Percentiles rank a stretch among this genome's conserved stretches.
Conservation (phyloP, 2,329 filamentous ascomycete genomes). For the Diaporthe citrichinensis region DNA sequence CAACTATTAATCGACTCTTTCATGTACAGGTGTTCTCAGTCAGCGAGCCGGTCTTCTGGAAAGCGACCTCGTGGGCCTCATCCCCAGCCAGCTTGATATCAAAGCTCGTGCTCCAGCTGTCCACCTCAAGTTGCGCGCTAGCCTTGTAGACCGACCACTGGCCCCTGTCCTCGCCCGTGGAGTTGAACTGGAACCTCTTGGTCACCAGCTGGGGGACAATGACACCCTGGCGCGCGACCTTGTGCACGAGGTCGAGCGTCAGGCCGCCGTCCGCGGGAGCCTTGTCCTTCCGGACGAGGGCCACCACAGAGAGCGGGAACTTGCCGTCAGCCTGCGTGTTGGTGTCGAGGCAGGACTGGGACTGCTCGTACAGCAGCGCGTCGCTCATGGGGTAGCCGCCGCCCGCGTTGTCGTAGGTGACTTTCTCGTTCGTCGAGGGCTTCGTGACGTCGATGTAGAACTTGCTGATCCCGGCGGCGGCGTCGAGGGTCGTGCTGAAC, state of each 20-base stretch:
- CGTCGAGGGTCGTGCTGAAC: constrained; percentile 47
- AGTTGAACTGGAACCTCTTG: not conserved
- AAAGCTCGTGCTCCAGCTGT: constrained; percentile 23
- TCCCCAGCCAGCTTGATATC: constrained; percentile 28
- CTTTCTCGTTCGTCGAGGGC: not conserved
- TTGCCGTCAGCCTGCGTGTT: constrained; percentile 9
- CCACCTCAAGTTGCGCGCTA: not conserved
- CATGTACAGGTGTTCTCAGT: not conserved
- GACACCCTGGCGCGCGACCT: constrained; percentile 16
- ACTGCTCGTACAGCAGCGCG: constrained; percentile 14
- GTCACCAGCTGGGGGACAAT: constrained; percentile 21
- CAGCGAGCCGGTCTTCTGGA: constrained; percentile 24
- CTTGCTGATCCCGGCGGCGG: constrained; percentile 48
- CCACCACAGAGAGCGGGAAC: not conserved
- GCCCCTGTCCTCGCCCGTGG: constrained; percentile 11
- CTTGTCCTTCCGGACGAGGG: constrained; percentile 17
- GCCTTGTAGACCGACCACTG: constrained; percentile 7
- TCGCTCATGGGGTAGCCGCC: constrained; percentile 16
- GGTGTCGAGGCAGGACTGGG: constrained; percentile 13
- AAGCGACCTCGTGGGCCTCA: not conserved
- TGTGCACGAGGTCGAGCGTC: constrained; percentile 19
- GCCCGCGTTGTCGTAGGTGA: constrained; percentile 24
- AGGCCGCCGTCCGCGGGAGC: not conserved
- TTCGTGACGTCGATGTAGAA: constrained; percentile 49
- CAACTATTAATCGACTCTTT: not conserved